A percentile compares a stretch with the other conserved stretches of the same genome.
These are phyloP conservation scores for Plectosphaerella sp. DNA, from an alignment of 2,329 filamentous ascomycete species.

Conservation along the genomic window DNA sequence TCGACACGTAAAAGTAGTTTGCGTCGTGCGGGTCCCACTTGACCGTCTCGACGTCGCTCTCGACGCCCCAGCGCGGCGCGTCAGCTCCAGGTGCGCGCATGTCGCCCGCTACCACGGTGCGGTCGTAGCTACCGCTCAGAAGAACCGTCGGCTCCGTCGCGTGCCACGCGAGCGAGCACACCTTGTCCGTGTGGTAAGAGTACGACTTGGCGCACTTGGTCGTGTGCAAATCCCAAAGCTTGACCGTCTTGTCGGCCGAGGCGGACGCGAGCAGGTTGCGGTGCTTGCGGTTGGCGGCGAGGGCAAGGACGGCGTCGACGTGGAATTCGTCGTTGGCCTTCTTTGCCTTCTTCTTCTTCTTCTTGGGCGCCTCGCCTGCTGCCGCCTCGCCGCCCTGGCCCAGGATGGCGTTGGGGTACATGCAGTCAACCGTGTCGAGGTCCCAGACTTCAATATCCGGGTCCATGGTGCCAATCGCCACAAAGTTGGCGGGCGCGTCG, in stretches of 20 bases:
- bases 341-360: slow-evolving; percentile 86
- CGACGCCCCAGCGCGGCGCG: slow-evolving; percentile 83
- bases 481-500: slow-evolving; percentile 77
- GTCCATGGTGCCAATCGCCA: slow-evolving; percentile 94
- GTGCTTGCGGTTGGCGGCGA: slow-evolving; percentile 89
- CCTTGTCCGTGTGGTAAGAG: slow-evolving; percentile 93
- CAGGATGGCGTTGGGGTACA: slow-evolving; percentile 96
- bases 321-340: slow-evolving; percentile 91
- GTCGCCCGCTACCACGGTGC: slow-evolving; percentile 89
- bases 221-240: slow-evolving; percentile 95
- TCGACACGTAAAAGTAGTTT: slow-evolving; percentile 94
- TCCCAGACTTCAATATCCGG: slow-evolving; percentile 99
- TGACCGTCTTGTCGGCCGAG: slow-evolving; percentile 94
- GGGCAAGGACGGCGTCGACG: slow-evolving; percentile 85
- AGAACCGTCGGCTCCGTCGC: slow-evolving; percentile 80
- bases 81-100: slow-evolving; percentile 89
- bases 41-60: slow-evolving; percentile 90
- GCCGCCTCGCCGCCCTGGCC: slow-evolving; percentile 63
- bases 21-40: slow-evolving; percentile 90
- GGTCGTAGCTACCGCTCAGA: slow-evolving; percentile 90
- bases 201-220: slow-evolving; percentile 94
- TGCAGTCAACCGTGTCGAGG: slow-evolving; percentile 89
- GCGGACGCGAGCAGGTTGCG: slow-evolving; percentile 91
- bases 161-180: slow-evolving; percentile 95
- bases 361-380: slow-evolving; percentile 65